phyloP scores from a whole-genome alignment of 345 rosid genomes.

The Hibiscus mutabilis region DNA sequence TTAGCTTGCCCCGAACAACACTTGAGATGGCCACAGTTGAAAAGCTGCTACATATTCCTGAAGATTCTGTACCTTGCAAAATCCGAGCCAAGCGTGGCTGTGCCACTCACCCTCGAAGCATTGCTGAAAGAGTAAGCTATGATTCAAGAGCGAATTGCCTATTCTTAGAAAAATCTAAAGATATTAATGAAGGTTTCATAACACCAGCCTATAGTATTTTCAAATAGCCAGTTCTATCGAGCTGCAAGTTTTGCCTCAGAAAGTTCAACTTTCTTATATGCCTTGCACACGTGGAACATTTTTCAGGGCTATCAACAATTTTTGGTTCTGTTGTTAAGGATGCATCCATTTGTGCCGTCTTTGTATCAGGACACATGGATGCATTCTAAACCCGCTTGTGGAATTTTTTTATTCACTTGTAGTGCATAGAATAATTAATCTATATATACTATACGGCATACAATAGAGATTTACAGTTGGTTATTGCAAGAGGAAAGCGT shows the following conservation, averaged over 20 bases:
- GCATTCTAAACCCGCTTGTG: too few relatives aligned
- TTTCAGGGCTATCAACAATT: not conserved
- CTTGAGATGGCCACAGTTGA: constrained; percentile 83
- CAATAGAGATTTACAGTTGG: not conserved
- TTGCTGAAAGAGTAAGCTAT: constrained; percentile 85
- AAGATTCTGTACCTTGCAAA: constrained; percentile 87
- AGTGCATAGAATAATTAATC: too few relatives aligned
- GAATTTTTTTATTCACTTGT: too few relatives aligned
- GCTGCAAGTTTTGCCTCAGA: not conserved
- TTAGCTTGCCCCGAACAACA: constrained; percentile 76
- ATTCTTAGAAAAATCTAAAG: not conserved
- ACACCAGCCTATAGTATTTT: too few relatives aligned
- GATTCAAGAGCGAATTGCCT: not conserved
- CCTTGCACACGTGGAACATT: not conserved
- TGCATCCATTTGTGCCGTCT: too few relatives aligned
- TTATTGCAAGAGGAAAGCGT: not conserved
- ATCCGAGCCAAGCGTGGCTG: constrained; percentile 90
- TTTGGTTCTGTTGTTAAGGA: too few relatives aligned
- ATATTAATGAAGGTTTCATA: not conserved
- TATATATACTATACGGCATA: not conserved
- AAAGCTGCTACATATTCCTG: constrained; percentile 68
- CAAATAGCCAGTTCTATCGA: not conserved
- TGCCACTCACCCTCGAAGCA: constrained; percentile 97
- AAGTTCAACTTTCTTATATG: not conserved
- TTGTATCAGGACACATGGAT: too few relatives aligned